A percentile compares a stretch with the other conserved stretches of the same genome.
Conservation (phyloP, 352 stramenopile species). For the Pseudoperonospora humuli region DNA sequence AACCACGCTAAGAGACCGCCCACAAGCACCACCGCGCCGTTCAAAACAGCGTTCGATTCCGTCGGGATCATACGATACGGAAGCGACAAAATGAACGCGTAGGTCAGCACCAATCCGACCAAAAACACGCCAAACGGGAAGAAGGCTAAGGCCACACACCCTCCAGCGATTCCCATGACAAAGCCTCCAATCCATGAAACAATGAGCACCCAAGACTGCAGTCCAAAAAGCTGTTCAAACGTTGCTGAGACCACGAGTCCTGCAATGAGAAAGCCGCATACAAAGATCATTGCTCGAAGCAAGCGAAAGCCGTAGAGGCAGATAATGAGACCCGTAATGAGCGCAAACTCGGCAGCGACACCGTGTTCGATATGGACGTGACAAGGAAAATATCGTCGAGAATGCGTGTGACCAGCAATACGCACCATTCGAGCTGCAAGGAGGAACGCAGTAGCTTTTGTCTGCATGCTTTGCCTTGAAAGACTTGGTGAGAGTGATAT, state of each 20-base stretch:
- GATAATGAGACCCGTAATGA: constrained; percentile 37
- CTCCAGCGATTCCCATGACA: constrained; percentile 25
- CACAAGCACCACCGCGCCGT: constrained; percentile 31
- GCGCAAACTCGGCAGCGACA: constrained; percentile 38
- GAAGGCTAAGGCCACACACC: constrained; percentile 35
- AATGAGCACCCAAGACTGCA: constrained; percentile 33
- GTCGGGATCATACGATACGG: constrained; percentile 34
- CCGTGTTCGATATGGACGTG: constrained; percentile 32
- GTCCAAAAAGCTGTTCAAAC: constrained; percentile 33
- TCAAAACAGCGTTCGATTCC: constrained; percentile 18
- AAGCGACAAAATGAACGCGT: constrained; percentile 35
- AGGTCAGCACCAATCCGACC: constrained; percentile 30
- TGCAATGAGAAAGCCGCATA: constrained; percentile 44
- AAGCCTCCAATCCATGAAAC: constrained; percentile 49
- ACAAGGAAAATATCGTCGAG: constrained; percentile 17
- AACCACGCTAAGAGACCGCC: constrained; percentile 46
- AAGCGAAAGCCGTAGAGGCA: constrained; percentile 48
- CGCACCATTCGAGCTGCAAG: not conserved
- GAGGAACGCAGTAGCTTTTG: not conserved
- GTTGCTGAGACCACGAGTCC: constrained; percentile 37
- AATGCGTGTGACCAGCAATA: constrained; percentile 1
- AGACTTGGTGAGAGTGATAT: not conserved
- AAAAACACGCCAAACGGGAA: constrained; percentile 47
- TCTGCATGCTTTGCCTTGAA: constrained; percentile 1
- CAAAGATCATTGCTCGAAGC: constrained; percentile 36